Conservation (phyloP, 305 asterid genomes). For the Fraxinus albicans region DNA sequence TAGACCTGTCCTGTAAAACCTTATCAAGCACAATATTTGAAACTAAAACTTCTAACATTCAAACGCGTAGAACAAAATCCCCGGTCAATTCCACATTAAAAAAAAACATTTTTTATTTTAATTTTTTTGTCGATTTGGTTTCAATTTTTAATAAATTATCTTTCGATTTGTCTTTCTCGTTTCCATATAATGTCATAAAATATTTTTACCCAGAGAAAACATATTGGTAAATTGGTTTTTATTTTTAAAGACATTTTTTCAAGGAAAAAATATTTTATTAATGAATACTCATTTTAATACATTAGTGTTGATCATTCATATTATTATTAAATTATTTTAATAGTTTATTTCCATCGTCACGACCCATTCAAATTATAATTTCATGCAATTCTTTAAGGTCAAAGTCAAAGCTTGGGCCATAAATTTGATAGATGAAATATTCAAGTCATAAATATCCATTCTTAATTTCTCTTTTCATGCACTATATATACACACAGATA, state of each 20-base stretch:
- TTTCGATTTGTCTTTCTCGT: background rate
- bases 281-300: background rate
- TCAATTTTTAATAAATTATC: too few species aligned
- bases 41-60: background rate
- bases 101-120: too few species aligned
- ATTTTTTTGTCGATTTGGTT: background rate
- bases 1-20: background rate
- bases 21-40: background rate
- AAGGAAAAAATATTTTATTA: background rate
- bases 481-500: background rate
- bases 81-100: background rate
- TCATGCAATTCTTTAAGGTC: slow-evolving; percentile 19
- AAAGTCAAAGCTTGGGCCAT: slow-evolving; percentile 22
- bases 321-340: background rate
- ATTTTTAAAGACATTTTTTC: too few species aligned
- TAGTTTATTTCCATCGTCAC: slow-evolving; percentile 4
- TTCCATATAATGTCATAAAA: background rate
- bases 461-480: background rate
- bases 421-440: background rate
- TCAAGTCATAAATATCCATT: slow-evolving; percentile 20
- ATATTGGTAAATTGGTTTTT: background rate
- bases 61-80: background rate
- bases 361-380: slow-evolving; percentile 40
- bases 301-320: background rate
- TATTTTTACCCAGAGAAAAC: background rate